phyloP scores from a whole-genome alignment of 495 filamentous ascomycete species.

The Penicillium waksmanii region DNA sequence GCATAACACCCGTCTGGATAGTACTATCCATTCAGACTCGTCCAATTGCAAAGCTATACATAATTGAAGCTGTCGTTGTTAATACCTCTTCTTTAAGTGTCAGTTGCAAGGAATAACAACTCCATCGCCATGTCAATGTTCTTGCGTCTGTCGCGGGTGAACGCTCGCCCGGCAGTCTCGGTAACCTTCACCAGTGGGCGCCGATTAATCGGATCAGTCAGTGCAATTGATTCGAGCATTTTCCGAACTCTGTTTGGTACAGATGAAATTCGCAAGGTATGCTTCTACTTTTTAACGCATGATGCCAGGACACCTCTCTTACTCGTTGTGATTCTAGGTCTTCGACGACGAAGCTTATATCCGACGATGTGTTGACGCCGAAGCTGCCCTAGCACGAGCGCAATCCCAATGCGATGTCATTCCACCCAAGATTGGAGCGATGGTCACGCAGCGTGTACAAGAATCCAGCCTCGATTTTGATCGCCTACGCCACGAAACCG shows the following conservation, averaged over 20 bases:
- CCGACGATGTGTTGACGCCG: constrained; percentile 52
- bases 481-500: constrained; percentile 47
- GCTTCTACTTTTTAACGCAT: not conserved
- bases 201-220: constrained; percentile 37
- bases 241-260: constrained; percentile 55
- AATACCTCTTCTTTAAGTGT: not conserved
- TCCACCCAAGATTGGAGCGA: constrained; percentile 42
- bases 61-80: no score
- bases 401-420: constrained; percentile 50
- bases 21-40: not conserved
- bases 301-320: not conserved
- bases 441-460: constrained; percentile 40
- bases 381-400: constrained; percentile 52
- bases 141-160: not conserved
- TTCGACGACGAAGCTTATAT: constrained; percentile 56
- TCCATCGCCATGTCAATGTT: not conserved
- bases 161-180: not conserved
- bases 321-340: constrained; percentile 18
- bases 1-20: not conserved
- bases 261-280: constrained; percentile 52
- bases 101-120: not conserved
- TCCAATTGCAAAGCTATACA: no score
- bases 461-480: constrained; percentile 43
- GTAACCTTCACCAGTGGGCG: constrained; percentile 4
- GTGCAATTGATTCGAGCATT: constrained; percentile 53